Percentiles rank a stretch among this genome's conserved stretches.
Evolutionary conservation across 805 yeast species (phyloP).

Genomic region (Lipomyces sp.): DNA sequence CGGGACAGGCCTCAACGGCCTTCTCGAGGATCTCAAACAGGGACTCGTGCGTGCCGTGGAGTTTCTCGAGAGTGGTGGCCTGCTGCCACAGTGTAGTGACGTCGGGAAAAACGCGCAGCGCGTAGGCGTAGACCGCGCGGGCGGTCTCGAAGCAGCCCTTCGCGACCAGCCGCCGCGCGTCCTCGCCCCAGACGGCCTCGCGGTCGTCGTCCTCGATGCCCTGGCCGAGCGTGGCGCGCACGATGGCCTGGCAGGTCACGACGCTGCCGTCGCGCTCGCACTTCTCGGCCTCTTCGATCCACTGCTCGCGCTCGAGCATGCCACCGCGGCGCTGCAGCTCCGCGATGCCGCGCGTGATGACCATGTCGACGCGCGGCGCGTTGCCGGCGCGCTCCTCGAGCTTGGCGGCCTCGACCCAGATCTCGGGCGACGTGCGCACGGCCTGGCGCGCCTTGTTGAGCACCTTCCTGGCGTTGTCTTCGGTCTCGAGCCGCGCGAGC

Average conservation of each 20-base stretch:
- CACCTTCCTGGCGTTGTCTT: conserved; percentile 49
- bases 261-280: conserved; percentile 50
- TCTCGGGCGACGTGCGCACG: conserved; percentile 46
- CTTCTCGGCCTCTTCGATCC: conserved; percentile 56
- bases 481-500: conserved; percentile 47
- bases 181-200: conserved; percentile 39
- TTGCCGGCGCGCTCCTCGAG: conserved; percentile 58
- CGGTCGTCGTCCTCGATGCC: conserved; percentile 36
- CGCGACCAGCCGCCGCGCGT: conserved; percentile 38
- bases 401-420: conserved; percentile 71
- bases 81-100: conserved; percentile 34
- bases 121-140: conserved; percentile 48
- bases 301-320: conserved; percentile 42
- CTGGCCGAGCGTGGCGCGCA: conserved; percentile 42
- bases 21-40: conserved; percentile 50
- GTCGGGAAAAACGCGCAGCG: conserved; percentile 49
- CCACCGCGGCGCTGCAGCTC: conserved; percentile 42
- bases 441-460: conserved; percentile 60
- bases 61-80: conserved; percentile 34
- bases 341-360: conserved; percentile 50
- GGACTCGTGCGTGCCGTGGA: conserved; percentile 33
- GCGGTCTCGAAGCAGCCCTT: conserved; percentile 40
- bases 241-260: conserved; percentile 53
- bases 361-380: conserved; percentile 43
- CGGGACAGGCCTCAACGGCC: conserved; percentile 52